Evolutionary conservation across 257 asterid genomes (phyloP), one percentile per base, ranked within the genome.

Genomic region (Sherardia arvensis): DNA sequence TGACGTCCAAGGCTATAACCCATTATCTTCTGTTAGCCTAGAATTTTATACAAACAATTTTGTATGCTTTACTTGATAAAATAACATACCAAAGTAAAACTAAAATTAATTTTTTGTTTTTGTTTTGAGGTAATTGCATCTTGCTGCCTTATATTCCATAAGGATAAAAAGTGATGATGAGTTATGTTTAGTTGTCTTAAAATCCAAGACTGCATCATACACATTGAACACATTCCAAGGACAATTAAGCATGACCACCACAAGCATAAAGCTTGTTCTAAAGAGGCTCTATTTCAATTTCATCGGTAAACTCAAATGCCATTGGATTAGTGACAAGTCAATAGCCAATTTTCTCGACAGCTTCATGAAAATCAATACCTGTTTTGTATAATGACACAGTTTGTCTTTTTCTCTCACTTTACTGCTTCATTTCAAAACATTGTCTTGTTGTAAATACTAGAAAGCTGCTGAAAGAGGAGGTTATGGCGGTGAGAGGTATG

Each of bases 381-480:
- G 8, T 53, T 34, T 45, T 28, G 34, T 47, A 27, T 59, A n/a
- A 14, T 15, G 9, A 18, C 4, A 54, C 45, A 18, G 0, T 30
- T 8, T 0, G 0, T 10, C 61, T 21, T 28, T 36, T 28, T 7
- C 48, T 40, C 21, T 43, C 14, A 20, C 25, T 43, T 2, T n/a
- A 8, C 12, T 40, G 38, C 7, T 53, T 29, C 30, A 28, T 69
- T 22, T 21, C 45, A 8, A 30, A 32, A 23, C 33, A 29, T 17
- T 6, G 0, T 18, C 20, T 62, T 47, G 27, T 70, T 55, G 26
- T 38, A 67, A 75, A 61, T 68, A 69, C 43, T 65, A 90, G 96
- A 78, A 84, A 76, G 99, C 99, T 68, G 88, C 97, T 27, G 94
- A 87, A 78, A 80, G 99, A 78, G 99, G 95, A 68, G 96, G 96